Evolutionary conservation across 2,329 filamentous ascomycete species (phyloP).

Genomic region (Dactylonectria macrodidyma): DNA sequence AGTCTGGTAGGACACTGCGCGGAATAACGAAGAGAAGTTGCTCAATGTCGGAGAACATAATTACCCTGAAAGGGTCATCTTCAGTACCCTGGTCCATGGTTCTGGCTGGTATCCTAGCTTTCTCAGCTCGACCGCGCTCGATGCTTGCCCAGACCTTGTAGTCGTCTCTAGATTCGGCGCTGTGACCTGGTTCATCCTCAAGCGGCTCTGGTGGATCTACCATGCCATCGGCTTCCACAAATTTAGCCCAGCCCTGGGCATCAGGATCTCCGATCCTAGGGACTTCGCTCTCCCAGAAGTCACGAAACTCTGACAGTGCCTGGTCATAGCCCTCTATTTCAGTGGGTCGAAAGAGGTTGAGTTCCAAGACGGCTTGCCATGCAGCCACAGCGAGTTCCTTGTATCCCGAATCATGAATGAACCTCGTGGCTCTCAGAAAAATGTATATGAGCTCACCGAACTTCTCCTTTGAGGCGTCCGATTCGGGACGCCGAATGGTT

Average conservation of each 20-base stretch:
- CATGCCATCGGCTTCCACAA: slow-evolving; percentile 54
- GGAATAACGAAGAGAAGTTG: slow-evolving; percentile 72
- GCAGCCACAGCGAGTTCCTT: slow-evolving; percentile 81
- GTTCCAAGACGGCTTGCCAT: slow-evolving; percentile 88
- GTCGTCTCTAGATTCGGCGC: slow-evolving; percentile 55
- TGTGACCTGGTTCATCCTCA: slow-evolving; percentile 27
- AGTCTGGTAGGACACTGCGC: slow-evolving; percentile 45
- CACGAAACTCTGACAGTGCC: slow-evolving; percentile 66
- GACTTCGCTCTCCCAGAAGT: slow-evolving; percentile 91
- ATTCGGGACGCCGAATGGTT: slow-evolving; percentile 27
- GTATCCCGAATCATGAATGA: slow-evolving; percentile 84
- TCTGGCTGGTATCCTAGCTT: slow-evolving; percentile 76
- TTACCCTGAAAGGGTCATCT: slow-evolving; percentile 86
- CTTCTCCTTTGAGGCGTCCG: slow-evolving; percentile 12
- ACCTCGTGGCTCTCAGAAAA: slow-evolving; percentile 80
- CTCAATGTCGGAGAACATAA: slow-evolving; percentile 84
- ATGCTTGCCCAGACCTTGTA: slow-evolving; percentile 67
- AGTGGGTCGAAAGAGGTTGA: slow-evolving; percentile 74
- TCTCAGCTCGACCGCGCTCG: slow-evolving; percentile 66
- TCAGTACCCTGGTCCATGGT: slow-evolving; percentile 82
- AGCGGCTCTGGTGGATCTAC: slow-evolving; percentile 59
- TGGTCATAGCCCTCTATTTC: slow-evolving; percentile 44
- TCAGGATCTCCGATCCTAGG: slow-evolving; percentile 82
- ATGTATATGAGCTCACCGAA: slow-evolving; percentile 71
- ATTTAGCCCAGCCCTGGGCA: slow-evolving; percentile 80